Base-by-base conservation (phyloP, 495 filamentous ascomycete species). In the Xylaria nigripes region DNA sequence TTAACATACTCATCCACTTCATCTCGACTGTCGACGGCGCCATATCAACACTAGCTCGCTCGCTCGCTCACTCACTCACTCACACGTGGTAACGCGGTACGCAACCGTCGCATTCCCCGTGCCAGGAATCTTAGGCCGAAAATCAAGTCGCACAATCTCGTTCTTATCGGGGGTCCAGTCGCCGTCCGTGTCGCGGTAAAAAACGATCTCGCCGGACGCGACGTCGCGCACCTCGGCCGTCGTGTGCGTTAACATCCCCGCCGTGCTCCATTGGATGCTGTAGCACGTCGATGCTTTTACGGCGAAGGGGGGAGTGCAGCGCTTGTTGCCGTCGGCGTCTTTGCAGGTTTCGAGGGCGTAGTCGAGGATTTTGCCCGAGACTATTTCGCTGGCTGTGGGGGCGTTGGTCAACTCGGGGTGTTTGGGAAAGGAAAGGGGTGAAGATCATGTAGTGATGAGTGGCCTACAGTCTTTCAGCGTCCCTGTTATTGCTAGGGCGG, bases 101-200 rank as follows among this genome's bases (percentile, higher is more conserved):
- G 67, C 59, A 3, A 73, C 70, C 3, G 69, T 71, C 50, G 67
- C 51, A 25, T 71, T 71, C 9, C 70, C 70, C 0, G 64, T 68
- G 1, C 60, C 59, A 23, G 63, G 64, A 8, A 73, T 55, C 60
- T 73, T 73, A 7, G 70, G 70, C 45, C 69, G 70, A 52, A 73
- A 73, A 30, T 73, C 70, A 21, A 73, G 38, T 30, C 70, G 70
- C 0, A 73, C 69, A 16, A 71, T 56, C 70, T 70, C 63, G 19
- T 45, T 51, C 58, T 69, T 69, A 29, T 71, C 63, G 1, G 69
- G 63, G 0, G 56, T 69, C 70, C 70, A 73, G 7, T 70, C 52
- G 24, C 70, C 70, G 54, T 73, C 57, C 13, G 70, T 71, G 53
- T 73, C 69, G 10, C 70, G 54, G 53, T 73, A 71, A 51, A 57